A percentile compares a stretch with the other conserved stretches of the same genome.
Conservation (phyloP, 345 rosid species). For the Eucalyptus globulus region DNA sequence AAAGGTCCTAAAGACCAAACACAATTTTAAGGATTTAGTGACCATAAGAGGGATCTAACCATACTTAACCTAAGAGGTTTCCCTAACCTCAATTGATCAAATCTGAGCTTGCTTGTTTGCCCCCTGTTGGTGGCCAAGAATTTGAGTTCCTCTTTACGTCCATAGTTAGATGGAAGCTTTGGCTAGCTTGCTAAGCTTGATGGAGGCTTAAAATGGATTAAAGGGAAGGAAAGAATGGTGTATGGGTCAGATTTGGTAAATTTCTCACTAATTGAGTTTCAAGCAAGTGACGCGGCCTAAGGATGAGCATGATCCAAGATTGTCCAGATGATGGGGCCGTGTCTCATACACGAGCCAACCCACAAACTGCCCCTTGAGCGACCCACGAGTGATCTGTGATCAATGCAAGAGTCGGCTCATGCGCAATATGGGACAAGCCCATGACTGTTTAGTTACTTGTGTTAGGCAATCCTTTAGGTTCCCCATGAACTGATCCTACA, state of each 20-base stretch:
- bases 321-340: too few relatives aligned
- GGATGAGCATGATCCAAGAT: too few relatives aligned
- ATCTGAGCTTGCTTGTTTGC: not conserved
- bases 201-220: not conserved
- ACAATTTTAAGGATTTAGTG: not conserved
- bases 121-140: not conserved
- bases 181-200: not conserved
- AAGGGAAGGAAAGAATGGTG: not conserved
- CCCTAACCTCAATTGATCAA: not conserved
- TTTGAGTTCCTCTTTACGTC: not conserved
- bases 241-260: not conserved
- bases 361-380: accelerated
- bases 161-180: not conserved
- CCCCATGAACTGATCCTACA: too few relatives aligned
- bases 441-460: accelerated
- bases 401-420: too few relatives aligned
- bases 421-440: too few relatives aligned
- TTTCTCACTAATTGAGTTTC: not conserved
- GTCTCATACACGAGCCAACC: too few relatives aligned
- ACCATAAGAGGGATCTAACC: not conserved
- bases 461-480: too few relatives aligned
- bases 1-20: not conserved
- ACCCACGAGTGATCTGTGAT: too few relatives aligned
- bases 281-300: not conserved
- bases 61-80: not conserved